Evolutionary conservation across 345 rosid genomes (phyloP).

Genomic region (Triadica sebifera): DNA sequence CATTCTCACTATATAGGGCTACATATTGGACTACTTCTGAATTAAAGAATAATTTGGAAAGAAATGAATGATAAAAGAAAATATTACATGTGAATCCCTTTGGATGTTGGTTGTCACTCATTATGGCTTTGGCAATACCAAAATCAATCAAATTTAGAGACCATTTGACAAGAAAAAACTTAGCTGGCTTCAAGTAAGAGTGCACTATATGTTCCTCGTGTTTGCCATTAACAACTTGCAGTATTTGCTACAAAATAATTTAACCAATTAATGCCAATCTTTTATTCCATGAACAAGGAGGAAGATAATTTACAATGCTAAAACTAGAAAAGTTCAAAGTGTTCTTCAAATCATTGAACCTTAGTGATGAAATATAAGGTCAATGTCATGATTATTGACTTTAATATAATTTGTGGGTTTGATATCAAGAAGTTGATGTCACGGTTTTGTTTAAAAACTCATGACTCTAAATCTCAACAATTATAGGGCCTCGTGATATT

Average conservation of each 20-base stretch:
- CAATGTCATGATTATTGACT: background rate
- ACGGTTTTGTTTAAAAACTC: too few relatives aligned
- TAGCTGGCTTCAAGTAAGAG: constrained; percentile 97
- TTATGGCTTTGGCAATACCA: constrained; percentile 97
- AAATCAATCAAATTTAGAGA: constrained; percentile 93
- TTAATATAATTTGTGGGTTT: background rate
- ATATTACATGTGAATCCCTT: constrained; percentile 89
- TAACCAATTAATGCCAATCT: constrained; percentile 23
- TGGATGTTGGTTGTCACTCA: constrained; percentile 94
- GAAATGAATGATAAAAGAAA: background rate
- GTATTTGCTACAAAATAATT: constrained; percentile 78
- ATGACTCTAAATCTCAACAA: too few relatives aligned
- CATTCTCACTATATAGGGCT: background rate
- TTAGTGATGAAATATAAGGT: background rate
- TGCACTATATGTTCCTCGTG: constrained; percentile 98
- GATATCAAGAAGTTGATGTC: too few relatives aligned
- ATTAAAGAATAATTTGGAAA: background rate
- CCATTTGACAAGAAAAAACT: constrained; percentile 94
- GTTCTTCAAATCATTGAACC: background rate
- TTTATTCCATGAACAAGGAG: background rate
- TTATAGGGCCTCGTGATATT: too few relatives aligned
- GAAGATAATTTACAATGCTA: background rate
- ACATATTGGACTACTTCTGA: background rate
- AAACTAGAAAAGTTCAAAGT: background rate
- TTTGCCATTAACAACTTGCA: constrained; percentile 89